phyloP scores from a whole-genome alignment of 345 rosid genomes.

The Arabis alpina region DNA sequence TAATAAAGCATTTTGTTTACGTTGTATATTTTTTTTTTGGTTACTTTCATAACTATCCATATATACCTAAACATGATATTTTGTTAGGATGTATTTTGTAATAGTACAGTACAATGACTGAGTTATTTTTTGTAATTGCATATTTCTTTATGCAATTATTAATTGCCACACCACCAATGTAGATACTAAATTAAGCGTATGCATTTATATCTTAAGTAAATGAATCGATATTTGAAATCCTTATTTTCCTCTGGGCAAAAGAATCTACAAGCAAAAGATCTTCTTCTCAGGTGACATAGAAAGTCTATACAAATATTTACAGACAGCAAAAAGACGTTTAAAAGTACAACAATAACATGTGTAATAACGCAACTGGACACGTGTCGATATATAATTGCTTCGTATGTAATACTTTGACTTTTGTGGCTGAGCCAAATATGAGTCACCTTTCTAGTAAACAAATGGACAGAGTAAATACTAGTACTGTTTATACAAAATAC shows the following conservation, averaged over 20 bases:
- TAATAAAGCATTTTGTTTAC: neutral
- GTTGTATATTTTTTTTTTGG: neutral
- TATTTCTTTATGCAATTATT: neutral
- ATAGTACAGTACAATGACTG: no score
- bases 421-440: conserved; percentile 23
- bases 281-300: conserved; percentile 38
- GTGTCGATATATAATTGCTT: conserved; percentile 30
- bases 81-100: no score
- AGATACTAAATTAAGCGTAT: neutral
- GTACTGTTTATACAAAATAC: no score
- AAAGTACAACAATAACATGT: no score
- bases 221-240: conserved; percentile 6
- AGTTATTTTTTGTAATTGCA: no score
- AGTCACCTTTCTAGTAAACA: neutral
- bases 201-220: neutral
- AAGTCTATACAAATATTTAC: conserved; percentile 11
- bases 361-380: conserved; percentile 21
- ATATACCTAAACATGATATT: neutral
- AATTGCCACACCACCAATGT: neutral
- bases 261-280: conserved; percentile 25
- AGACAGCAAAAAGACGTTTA: conserved; percentile 27
- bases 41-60: neutral
- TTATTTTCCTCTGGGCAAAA: neutral
- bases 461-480: no score
- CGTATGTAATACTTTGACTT: conserved; percentile 28